Conservation (phyloP, 306 rosid species). For the Casuarina glauca region DNA sequence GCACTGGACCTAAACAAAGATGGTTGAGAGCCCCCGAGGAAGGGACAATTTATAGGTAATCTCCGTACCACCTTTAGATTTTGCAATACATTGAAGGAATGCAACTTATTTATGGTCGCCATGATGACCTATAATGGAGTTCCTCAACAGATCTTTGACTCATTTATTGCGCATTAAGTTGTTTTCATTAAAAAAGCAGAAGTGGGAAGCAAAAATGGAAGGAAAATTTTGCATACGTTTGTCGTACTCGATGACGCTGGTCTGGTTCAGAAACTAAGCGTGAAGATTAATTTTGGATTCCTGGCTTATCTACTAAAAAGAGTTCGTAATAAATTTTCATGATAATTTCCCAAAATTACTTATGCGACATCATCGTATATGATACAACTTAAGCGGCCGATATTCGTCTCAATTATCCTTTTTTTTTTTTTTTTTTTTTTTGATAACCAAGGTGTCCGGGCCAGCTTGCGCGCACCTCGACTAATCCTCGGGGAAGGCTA, state of each 20-base stretch:
- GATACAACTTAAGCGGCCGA: background rate
- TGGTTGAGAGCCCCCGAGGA: background rate
- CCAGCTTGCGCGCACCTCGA: too few relatives aligned
- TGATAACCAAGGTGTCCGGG: too few relatives aligned
- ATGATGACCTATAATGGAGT: constrained; percentile 11
- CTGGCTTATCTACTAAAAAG: constrained; percentile 4
- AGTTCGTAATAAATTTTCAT: background rate
- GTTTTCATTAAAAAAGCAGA: background rate
- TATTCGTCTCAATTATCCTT: background rate
- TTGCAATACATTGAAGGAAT: background rate
- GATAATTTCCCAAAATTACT: background rate
- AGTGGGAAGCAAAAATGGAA: constrained; percentile 13
- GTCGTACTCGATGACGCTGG: background rate
- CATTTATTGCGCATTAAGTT: constrained; percentile 25
- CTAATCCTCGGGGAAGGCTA: too few relatives aligned
- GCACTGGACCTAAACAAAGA: background rate
- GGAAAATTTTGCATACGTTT: background rate
- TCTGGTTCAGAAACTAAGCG: constrained; percentile 15
- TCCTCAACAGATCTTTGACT: constrained; percentile 22
- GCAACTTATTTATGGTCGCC: constrained; percentile 16
- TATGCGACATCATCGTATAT: background rate
- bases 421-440: too few relatives aligned
- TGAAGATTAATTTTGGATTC: background rate
- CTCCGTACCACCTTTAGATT: background rate
- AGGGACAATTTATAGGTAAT: constrained; percentile 26